Evolutionary conservation across 2,329 filamentous ascomycete species (phyloP).

Genomic region (Xylariaceae sp.): DNA sequence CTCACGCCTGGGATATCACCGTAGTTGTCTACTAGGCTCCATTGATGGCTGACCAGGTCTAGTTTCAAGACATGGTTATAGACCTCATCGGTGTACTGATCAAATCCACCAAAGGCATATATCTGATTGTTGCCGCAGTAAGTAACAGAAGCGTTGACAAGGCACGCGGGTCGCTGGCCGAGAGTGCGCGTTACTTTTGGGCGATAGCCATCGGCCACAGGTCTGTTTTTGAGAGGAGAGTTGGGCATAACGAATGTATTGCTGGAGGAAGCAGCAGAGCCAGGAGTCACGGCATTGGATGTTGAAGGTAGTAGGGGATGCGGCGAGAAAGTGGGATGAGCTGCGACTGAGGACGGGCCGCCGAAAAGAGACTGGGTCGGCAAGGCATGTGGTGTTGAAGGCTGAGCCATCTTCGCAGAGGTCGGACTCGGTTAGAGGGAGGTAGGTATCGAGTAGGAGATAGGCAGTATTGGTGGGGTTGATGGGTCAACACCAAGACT

Average conservation of each 20-base stretch:
- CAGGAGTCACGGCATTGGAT: conserved; percentile 41
- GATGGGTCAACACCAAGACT: too few relatives aligned
- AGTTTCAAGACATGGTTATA: conserved; percentile 95
- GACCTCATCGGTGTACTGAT: conserved; percentile 97
- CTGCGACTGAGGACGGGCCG: conserved; percentile 25
- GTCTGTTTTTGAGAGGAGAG: conserved; percentile 66
- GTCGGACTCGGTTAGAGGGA: background rate
- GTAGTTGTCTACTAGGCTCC: conserved; percentile 97
- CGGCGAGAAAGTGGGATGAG: conserved; percentile 19
- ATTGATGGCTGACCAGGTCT: conserved; percentile 83
- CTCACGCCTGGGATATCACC: conserved; percentile 95
- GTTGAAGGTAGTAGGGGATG: conserved; percentile 29
- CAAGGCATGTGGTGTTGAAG: conserved; percentile 23
- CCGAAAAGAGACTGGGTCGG: conserved; percentile 30
- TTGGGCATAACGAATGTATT: conserved; percentile 91
- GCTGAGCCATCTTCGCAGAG: conserved; percentile 23
- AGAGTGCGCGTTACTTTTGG: conserved; percentile 77
- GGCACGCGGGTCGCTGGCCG: conserved; percentile 80
- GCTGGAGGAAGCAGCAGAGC: conserved; percentile 54
- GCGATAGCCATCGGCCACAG: conserved; percentile 69
- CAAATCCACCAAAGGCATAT: conserved; percentile 96
- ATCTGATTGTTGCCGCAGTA: conserved; percentile 97
- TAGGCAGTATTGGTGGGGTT: too few relatives aligned
- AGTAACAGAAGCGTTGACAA: conserved; percentile 98
- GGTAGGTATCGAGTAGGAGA: conserved; percentile 1